Base-by-base conservation (phyloP, 441 rosid species). In the Populus hybrid region DNA sequence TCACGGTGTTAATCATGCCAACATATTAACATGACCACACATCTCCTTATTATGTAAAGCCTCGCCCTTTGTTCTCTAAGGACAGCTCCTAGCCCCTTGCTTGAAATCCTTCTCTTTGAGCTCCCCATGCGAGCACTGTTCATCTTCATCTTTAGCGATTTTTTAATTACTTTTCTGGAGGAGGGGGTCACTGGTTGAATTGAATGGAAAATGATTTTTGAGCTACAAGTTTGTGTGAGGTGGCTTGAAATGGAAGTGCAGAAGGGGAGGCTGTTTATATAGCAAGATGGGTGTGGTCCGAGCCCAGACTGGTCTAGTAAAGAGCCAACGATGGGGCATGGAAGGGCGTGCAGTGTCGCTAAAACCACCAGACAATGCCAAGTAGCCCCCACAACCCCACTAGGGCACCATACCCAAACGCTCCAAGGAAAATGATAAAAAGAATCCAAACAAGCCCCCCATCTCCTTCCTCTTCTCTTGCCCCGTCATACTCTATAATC, bases 1-100 rank as follows among this genome's bases (percentile, higher is more conserved):
- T 1, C 9, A 12, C 0, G 28, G 28, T 30, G n/a, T 82, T 74
- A 93, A 70, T 95, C 99, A 88, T 95, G 95, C 99, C 98, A 91
- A 63, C 96, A 95, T 73, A 95, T 90, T 72, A 95, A 95, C 99
- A 95, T 95, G 80, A 93, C 95, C 3, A 95, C 97, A 75, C 99
- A 93, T 87, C 99, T 90, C 77, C 93, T 86, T 32, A 95, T 95
- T 21, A 95, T 95, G 80, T 95, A 95, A 79, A 95, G 93, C 88
- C 87, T 86, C 24, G 97, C 98, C 87, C 89, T 93, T 77, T 95
- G 99, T 78, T 95, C 94, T 85, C 90, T 86, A 14, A 93, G 90
- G 72, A 82, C 92, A 75, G 93, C 88, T 63, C 98, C 96, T 16
- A 91, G 79, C 10, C 97, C 93, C 77, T 88, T 92, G 85, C 95